These are phyloP conservation scores for Ilyonectria destructans DNA, from an alignment of 2,329 filamentous ascomycete species.

Conservation along the genomic window DNA sequence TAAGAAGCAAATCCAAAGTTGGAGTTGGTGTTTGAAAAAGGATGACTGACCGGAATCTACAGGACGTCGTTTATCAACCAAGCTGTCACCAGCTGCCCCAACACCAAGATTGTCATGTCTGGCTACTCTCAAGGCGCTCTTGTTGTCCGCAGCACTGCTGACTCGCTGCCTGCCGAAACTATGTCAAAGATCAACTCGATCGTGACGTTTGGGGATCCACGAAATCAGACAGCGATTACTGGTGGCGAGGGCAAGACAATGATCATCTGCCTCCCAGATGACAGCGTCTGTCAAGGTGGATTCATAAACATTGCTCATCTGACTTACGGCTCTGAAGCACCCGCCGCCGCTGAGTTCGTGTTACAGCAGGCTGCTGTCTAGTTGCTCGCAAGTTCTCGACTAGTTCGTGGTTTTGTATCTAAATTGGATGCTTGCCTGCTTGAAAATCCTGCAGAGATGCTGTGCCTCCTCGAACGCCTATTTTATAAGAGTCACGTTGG, in stretches of 20 bases:
- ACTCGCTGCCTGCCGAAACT: conserved; percentile 3
- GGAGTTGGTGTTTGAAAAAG: too few relatives aligned
- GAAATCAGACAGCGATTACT: background rate
- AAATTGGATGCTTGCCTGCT: too few relatives aligned
- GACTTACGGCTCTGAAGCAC: background rate
- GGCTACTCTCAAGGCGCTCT: conserved; percentile 26
- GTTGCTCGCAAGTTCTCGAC: too few relatives aligned
- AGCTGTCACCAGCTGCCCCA: conserved; percentile 17
- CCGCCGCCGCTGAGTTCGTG: conserved; percentile 1
- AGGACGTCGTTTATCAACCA: conserved; percentile 17
- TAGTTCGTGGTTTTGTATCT: too few relatives aligned
- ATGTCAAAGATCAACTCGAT: conserved; percentile 10
- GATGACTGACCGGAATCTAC: too few relatives aligned
- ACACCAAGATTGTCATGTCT: conserved; percentile 26
- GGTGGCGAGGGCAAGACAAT: too few relatives aligned
- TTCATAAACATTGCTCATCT: background rate
- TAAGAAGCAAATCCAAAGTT: background rate
- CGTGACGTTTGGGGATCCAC: conserved; percentile 21
- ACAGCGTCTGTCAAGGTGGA: too few relatives aligned
- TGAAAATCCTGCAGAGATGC: too few relatives aligned
- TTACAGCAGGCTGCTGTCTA: background rate
- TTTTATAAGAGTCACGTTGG: too few relatives aligned
- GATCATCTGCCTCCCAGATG: too few relatives aligned
- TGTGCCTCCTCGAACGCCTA: too few relatives aligned
- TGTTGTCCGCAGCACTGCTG: conserved; percentile 19